phyloP scores from a whole-genome alignment of 495 filamentous ascomycete species.

The Pseudevernia furfuracea region DNA sequence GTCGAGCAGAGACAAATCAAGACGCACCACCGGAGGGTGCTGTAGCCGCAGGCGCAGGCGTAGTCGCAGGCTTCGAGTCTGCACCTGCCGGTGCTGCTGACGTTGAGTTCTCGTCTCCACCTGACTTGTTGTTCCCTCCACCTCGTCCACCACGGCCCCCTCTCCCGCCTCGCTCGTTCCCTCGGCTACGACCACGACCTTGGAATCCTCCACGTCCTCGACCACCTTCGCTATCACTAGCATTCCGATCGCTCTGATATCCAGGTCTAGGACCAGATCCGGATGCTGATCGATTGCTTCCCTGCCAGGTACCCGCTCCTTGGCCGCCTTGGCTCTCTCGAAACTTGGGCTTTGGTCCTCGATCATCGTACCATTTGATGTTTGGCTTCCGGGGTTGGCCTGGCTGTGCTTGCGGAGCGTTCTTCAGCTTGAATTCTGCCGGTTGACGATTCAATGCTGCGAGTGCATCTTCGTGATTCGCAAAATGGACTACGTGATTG shows the following conservation, averaged over 20 bases:
- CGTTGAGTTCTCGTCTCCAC: conserved; percentile 37
- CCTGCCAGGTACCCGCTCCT: conserved; percentile 65
- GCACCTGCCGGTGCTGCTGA: conserved; percentile 9
- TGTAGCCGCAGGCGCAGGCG: conserved; percentile 19
- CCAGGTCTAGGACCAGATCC: conserved; percentile 51
- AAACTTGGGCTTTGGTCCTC: conserved; percentile 43
- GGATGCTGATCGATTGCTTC: conserved; percentile 51
- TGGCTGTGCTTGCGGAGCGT: conserved; percentile 38
- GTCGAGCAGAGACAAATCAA: conserved; percentile 3
- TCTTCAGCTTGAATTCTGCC: conserved; percentile 57
- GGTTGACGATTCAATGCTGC: conserved; percentile 64
- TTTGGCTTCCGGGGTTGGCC: conserved; percentile 63
- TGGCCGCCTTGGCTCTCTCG: conserved; percentile 42
- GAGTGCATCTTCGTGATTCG: conserved; percentile 66
- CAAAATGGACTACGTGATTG: conserved; percentile 77
- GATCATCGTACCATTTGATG: conserved; percentile 71
- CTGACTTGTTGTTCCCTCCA: conserved; percentile 32
- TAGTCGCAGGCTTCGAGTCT: conserved; percentile 20
- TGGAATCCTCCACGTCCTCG: conserved; percentile 57
- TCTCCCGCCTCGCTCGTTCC: conserved; percentile 29
- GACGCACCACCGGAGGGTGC: conserved; percentile 22
- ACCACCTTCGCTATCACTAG: conserved; percentile 72
- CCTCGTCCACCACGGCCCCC: conserved; percentile 39
- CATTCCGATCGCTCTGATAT: conserved; percentile 59
- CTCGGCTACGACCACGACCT: conserved; percentile 49